These are phyloP conservation scores for Lentinula boryana DNA, from an alignment of 768 basidiomycete genomes.

Conservation along the genomic window DNA sequence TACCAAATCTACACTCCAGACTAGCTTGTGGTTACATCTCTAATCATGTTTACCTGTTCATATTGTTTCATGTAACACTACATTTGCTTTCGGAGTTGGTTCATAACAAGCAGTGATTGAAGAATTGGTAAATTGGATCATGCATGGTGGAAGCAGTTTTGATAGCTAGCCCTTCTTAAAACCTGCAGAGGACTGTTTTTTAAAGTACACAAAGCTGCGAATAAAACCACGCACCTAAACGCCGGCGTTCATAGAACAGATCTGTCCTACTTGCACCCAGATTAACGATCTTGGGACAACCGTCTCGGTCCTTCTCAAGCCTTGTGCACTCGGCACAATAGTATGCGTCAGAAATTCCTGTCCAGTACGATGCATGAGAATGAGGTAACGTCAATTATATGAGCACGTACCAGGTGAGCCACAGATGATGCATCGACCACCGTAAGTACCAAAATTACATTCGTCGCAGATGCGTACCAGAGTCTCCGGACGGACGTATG, in stretches of 20 bases:
- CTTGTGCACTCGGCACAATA: slow-evolving; percentile 98
- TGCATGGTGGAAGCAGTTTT: not conserved
- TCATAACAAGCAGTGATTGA: too few species aligned
- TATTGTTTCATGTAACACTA: too few species aligned
- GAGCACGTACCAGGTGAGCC: slow-evolving; percentile 75
- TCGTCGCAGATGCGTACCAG: slow-evolving; percentile 98
- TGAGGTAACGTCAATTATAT: not conserved
- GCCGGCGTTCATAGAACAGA: slow-evolving; percentile 85
- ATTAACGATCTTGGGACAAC: slow-evolving; percentile 97
- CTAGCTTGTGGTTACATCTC: not conserved
- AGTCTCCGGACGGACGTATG: slow-evolving; percentile 97
- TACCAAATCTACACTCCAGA: not conserved
- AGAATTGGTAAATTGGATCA: too few species aligned
- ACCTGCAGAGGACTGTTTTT: slow-evolving; percentile 29
- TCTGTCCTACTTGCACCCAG: slow-evolving; percentile 92
- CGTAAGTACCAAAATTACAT: slow-evolving; percentile 98
- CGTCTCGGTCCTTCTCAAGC: slow-evolving; percentile 95
- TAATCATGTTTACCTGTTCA: not conserved
- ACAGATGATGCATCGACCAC: slow-evolving; percentile 97
- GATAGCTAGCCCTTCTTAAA: slow-evolving; percentile 58
- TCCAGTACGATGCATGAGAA: not conserved
- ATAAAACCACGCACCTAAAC: slow-evolving; percentile 51
- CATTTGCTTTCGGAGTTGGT: too few species aligned
- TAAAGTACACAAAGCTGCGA: not conserved
- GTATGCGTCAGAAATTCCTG: slow-evolving; percentile 98